Evolutionary conservation across 2,329 filamentous ascomycete species (phyloP), one percentile per base, ranked within the genome.

Genomic region (Elsinoe batatas): DNA sequence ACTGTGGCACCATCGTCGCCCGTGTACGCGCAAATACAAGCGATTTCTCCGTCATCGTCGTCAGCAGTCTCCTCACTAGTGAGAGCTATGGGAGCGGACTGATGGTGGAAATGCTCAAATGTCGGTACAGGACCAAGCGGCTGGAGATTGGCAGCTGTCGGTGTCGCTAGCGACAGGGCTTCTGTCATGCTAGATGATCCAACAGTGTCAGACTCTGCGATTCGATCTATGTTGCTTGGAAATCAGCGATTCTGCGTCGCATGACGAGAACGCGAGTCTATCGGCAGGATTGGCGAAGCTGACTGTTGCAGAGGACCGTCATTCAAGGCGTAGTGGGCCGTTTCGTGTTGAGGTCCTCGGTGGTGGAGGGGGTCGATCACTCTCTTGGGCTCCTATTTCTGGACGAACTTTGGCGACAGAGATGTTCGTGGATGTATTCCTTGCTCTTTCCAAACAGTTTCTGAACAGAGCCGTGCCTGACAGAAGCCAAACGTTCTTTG

Each of bases 1-100:
- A 98, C 94, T 58, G 93, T 98, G 72, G 88, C 91, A 72, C 93
- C 93, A 76, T 98, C 93, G 77, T 98, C 93, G 75, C 95, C 90
- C 69, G 83, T 76, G 72, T 87, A 96, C 69, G 84, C 84, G 74
- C 93, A 98, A 64, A 97, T 95, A 80, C 93, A 98, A 78, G 94
- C 95, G 76, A 97, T 96, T 58, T 88, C 94, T 71, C 94, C 95
- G 15, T 86, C 86, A 71, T 91, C 87, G 72, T 91, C 87, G 60
- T 84, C 82, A 15, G 30, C 53, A 7, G 53, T 55, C 26, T 55
- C 53, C 22, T 65, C 70, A 68, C 57, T 84, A 78, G 59, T 67
- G 66, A 33, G 65, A 67, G 65, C 65, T 67, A 44, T 26, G 4
- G 53, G 53, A n/a, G 53, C 22, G 12, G 38, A 59, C 43, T 33